Evolutionary conservation across 1,284 basidiomycete species (phyloP), one percentile per base, ranked within the genome.

Genomic region (Wallemia hederae): DNA sequence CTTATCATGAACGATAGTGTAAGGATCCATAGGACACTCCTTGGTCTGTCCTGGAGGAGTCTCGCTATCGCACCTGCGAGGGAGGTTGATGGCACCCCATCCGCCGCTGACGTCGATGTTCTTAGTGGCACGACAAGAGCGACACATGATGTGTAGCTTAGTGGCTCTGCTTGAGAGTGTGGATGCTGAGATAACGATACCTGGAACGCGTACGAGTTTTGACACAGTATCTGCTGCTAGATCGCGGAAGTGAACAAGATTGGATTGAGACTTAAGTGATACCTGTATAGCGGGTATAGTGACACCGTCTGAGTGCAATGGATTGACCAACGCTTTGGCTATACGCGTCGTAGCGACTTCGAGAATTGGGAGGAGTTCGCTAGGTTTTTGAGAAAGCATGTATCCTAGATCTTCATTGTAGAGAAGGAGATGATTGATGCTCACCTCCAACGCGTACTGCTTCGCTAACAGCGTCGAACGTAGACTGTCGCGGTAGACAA

Each of bases 111-210:
- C 88, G 63, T 81, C 79, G 61, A 97, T 77, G 0, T 78, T 76
- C 69, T 86, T 89, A n/a, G 81, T 80, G 1, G 81, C 79, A 27
- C 85, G 78, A 71, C 94, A 99, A 1, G 82, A 80, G 63, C 90
- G 85, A 72, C 94, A 99, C 71, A 90, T 87, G 27, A 99, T 77
- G 66, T 87, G 82, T 14, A 99, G 77, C 65, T 85, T 85, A 15
- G 88, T 92, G 11, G 92, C 90, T 27, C 92, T 81, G 1, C 91
- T 89, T 0, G 90, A 85, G 24, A 97, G 79, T 9, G 91, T 83
- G 2, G 91, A 94, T 0, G 94, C 85, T 34, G 91, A 92, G 69
- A 98, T 96, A 68, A 99, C 90, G 67, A 99, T 99, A 29, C 94
- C 94, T 0, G 94, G 94, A 55, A 98, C 80, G 63, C 94, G 83